phyloP scores from a whole-genome alignment of 1,284 basidiomycete species.

The Leccinum subfulvum region DNA sequence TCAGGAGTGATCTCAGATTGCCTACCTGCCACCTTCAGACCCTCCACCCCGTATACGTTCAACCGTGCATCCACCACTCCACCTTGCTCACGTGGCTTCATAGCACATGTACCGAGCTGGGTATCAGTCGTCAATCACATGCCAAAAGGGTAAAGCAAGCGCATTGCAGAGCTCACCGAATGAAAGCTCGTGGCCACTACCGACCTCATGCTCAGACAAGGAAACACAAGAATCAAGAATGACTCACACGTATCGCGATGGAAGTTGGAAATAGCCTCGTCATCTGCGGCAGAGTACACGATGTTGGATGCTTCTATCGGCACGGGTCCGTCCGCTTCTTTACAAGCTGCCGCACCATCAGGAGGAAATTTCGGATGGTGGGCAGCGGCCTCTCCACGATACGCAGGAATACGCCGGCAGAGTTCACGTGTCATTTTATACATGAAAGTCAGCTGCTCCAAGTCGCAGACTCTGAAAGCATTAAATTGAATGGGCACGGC shows the following conservation, averaged over 20 bases:
- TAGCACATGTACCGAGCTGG: neutral
- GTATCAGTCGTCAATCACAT: neutral
- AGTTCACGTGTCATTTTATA: neutral
- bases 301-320: neutral
- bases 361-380: neutral
- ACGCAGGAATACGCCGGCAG: neutral
- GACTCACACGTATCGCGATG: neutral
- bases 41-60: neutral
- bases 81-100: neutral
- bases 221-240: neutral
- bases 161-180: neutral
- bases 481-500: neutral
- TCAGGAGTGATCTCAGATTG: neutral
- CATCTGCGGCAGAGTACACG: neutral
- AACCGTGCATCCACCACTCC: neutral
- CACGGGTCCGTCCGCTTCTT: neutral
- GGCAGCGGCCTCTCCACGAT: neutral
- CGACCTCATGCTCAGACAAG: neutral
- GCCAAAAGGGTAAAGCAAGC: neutral
- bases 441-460: neutral
- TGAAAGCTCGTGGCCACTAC: neutral
- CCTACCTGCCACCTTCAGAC: neutral
- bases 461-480: neutral
- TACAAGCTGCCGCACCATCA: neutral
- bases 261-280: neutral